Base-by-base conservation (phyloP, 805 yeast genomes). In the Teunomyces atbi region DNA sequence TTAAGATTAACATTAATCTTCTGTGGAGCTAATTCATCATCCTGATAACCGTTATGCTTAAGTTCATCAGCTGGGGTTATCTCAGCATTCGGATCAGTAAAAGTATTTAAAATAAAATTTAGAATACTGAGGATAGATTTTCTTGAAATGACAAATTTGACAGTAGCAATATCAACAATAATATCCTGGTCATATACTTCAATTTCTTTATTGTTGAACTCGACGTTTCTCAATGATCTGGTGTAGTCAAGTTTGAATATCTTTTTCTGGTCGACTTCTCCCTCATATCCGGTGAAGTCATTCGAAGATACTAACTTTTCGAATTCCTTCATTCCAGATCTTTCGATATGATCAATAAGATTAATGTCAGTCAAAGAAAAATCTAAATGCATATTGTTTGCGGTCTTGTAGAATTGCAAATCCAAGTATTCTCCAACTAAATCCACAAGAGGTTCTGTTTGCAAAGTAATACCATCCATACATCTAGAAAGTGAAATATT, bases 91-190 rank as follows among this genome's bases (percentile, higher is more conserved):
- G 96, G 96, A 63, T 84, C 84, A 0, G 97, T 86, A 61, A 94
- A 94, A 0, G 98, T 94, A 38, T 89, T 86, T 57, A 91, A 69
- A 1, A 86, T 73, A 61, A 84, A 94, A 61, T 90, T 92, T 52
- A 92, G 66, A 11, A 94, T 68, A 1, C 95, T 85, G 50, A 94
- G 71, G 12, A 87, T 66, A 1, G 96, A 86, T 58, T 81, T 86
- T 41, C 97, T 81, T 0, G 95, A 82, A 5, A 91, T 65, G 2
- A 87, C 84, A 30, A 86, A 75, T 50, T 81, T 81, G 45, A 94
- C 78, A 11, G 95, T 89, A 0, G 96, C 89, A 66, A 94, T 76
- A 36, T 82, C 75, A 42, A 94, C 68, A 6, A 78, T 73, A 4
- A 91, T 78, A 52, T 79, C 82, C 62, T 89, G 96, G 57, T 91